These are phyloP conservation scores for Coemansia guatemalensis DNA, from an alignment of 192 early-diverging fungal genomes.

Conservation along the genomic window DNA sequence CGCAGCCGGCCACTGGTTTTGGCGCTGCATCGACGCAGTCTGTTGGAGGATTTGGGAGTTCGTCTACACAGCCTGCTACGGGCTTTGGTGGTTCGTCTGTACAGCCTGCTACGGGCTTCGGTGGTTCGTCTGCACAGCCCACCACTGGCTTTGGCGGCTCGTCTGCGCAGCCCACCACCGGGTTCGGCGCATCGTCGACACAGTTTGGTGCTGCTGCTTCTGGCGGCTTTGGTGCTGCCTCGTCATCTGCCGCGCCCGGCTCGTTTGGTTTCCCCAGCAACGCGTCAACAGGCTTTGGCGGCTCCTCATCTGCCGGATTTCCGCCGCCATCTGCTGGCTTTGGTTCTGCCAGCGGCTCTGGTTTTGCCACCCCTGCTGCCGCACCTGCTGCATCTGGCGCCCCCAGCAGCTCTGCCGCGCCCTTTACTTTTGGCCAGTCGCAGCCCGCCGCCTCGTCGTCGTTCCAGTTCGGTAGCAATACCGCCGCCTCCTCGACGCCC, in stretches of 20 bases:
- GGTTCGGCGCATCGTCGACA: constrained; percentile 10
- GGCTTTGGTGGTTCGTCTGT: constrained; percentile 1
- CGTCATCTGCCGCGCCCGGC: constrained; percentile 14
- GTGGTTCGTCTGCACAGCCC: constrained; percentile 8
- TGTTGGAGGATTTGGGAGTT: constrained; percentile 12
- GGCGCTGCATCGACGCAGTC: constrained; percentile 17
- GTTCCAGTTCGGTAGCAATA: constrained; percentile 27
- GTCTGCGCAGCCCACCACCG: background rate
- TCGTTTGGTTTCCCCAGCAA: constrained; percentile 27
- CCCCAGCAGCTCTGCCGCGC: constrained; percentile 19
- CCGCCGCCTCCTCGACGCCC: constrained; percentile 9
- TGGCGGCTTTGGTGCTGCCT: constrained; percentile 13
- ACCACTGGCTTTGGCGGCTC: constrained; percentile 9
- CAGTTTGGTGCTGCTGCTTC: background rate
- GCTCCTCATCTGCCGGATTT: constrained; percentile 11
- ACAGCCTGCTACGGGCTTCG: constrained; percentile 13
- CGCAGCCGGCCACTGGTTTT: constrained; percentile 19
- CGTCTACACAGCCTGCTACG: background rate
- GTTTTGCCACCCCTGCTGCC: background rate
- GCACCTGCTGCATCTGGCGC: constrained; percentile 16
- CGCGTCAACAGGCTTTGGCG: constrained; percentile 28
- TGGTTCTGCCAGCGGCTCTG: constrained; percentile 20
- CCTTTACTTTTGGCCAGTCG: constrained; percentile 37
- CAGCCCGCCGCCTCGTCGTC: constrained; percentile 14
- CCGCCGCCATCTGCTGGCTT: constrained; percentile 24